Conservation (phyloP, 768 basidiomycete species). For the Rhodotorula graminis region DNA sequence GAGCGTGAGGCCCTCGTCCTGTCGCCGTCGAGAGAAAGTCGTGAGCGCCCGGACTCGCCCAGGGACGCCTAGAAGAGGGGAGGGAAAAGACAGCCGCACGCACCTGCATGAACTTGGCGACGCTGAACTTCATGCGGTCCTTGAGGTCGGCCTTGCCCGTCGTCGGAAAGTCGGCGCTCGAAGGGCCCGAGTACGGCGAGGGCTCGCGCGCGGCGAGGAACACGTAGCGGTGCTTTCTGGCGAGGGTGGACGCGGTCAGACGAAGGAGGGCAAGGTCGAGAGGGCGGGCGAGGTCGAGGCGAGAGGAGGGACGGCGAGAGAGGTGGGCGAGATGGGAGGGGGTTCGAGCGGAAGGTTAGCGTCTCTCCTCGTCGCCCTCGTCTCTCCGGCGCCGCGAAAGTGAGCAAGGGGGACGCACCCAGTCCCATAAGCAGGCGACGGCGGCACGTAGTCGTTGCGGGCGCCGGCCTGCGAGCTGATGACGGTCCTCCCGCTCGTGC, state of each 20-base stretch:
- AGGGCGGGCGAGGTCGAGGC: not conserved
- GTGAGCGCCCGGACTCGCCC: not conserved
- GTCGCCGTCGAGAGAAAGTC: not conserved
- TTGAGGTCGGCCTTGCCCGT: conserved; percentile 22
- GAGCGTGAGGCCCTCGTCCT: conserved; percentile 22
- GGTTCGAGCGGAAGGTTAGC: not conserved
- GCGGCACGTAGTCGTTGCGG: conserved; percentile 14
- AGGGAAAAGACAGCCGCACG: not conserved
- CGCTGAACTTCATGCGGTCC: conserved; percentile 9
- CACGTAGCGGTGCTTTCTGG: conserved; percentile 26
- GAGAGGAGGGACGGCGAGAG: too few relatives aligned
- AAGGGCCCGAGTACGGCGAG: conserved; percentile 1
- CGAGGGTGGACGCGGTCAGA: not conserved
- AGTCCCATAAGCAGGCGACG: not conserved
- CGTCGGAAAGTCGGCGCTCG: conserved; percentile 5
- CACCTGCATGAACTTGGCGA: conserved; percentile 8
- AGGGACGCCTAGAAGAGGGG: not conserved
- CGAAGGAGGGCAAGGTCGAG: not conserved
- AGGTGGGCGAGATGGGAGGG: too few relatives aligned
- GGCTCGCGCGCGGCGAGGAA: conserved; percentile 22
- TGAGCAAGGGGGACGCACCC: not conserved
- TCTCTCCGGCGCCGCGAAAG: not conserved
- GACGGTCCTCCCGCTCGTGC: conserved; percentile 6
- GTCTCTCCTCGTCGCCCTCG: too few relatives aligned
- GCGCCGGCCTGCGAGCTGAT: not conserved